Evolutionary conservation across 2,329 filamentous ascomycete genomes (phyloP), one percentile per base, ranked within the genome.

Genomic region (Talaromyces funiculosus): DNA sequence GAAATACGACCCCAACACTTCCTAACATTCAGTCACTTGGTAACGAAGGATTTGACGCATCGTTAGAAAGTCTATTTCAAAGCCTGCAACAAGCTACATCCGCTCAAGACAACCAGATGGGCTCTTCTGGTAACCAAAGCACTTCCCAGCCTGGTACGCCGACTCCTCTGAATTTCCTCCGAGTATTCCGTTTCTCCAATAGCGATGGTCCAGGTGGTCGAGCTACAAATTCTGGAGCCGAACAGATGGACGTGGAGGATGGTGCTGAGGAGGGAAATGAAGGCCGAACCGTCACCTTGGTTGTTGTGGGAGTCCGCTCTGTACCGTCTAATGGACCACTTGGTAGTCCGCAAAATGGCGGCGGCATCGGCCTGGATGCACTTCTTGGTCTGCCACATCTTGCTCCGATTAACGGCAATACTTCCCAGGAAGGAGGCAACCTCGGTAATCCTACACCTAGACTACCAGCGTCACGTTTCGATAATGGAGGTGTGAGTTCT

Each of bases 221-320:
- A 65, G 66, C 31, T 67, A 67, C 37, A 49, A 67, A 16, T 67
- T 69, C 35, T 65, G 69, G 40, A 29, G 24, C 63, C 5, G 73
- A 75, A 63, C 69, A 72, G 53, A 74, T 76, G 69, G 73, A 76
- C 59, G 59, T 74, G 51, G 77, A 79, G 49, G 74, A 73, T 22
- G 76, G 76, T 57, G 62, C 68, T 24, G 57, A 62, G 20, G 61
- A 62, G 20, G 26, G 29, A 18, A 33, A 14, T 31, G 80, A 81
- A 60, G 82, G 82, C 51, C 79, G 86, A 22, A 86, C 86, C 73
- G 84, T 88, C 40, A 87, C 86, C 8, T 81, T 89, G 63, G 87
- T 89, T 45, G 86, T 89, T 57, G 86, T 89, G 42, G 86, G 86
- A 58, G 87, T 89, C 59, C 78, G 86, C 57, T 87, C 86, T 26